Evolutionary conservation across 352 stramenopile species (phyloP).

Genomic region (Phytophthora rubi): DNA sequence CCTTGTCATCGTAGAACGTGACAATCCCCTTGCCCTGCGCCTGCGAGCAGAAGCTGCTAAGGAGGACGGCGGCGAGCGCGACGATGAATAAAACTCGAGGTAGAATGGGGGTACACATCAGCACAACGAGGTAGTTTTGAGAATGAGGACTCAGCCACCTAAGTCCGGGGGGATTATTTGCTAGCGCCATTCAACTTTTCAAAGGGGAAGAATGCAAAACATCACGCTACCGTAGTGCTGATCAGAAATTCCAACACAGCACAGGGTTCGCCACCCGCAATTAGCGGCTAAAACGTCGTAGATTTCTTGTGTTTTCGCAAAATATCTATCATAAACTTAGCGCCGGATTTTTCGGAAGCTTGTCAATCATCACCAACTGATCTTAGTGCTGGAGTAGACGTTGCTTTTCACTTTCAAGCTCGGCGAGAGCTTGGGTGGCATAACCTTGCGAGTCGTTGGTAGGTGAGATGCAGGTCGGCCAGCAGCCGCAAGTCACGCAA

Average conservation of each 20-base stretch:
- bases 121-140: background rate
- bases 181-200: too few relatives aligned
- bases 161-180: too few relatives aligned
- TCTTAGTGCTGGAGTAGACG: conserved; percentile 19
- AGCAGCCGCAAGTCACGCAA: conserved; percentile 70
- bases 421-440: conserved; percentile 53
- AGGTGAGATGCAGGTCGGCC: conserved; percentile 58
- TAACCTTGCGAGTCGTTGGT: conserved; percentile 64
- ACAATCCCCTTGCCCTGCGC: conserved; percentile 10
- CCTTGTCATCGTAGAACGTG: conserved; percentile 20
- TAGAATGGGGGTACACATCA: too few relatives aligned
- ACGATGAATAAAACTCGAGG: background rate
- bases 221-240: too few relatives aligned
- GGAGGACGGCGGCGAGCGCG: background rate
- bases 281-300: background rate
- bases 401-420: conserved; percentile 43
- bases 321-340: too few relatives aligned
- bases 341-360: background rate
- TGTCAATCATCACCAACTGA: background rate
- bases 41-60: background rate
- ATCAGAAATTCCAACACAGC: background rate
- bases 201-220: too few relatives aligned
- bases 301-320: too few relatives aligned
- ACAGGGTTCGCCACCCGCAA: background rate
- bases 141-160: conserved; percentile 5